Conservation (phyloP, 1,284 basidiomycete genomes). For the Austroboletus novae-zelandiae region DNA sequence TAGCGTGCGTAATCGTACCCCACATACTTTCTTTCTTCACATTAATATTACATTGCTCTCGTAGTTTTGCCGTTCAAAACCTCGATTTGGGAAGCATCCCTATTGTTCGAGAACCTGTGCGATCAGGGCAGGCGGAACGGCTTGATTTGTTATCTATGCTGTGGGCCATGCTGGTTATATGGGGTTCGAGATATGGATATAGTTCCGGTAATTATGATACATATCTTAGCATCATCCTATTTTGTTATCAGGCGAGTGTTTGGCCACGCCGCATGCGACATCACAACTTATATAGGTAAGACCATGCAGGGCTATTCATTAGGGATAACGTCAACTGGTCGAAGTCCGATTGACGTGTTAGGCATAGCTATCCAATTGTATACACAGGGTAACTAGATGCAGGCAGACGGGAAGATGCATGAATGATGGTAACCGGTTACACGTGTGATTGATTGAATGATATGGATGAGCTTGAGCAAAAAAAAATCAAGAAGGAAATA, state of each 20-base stretch:
- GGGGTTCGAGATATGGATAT: neutral
- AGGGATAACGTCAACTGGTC: neutral
- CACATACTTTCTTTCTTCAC: neutral
- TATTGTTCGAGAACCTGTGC: constrained; percentile 35
- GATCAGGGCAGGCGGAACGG: constrained; percentile 20
- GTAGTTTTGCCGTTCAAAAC: constrained; percentile 33
- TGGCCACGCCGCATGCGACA: neutral
- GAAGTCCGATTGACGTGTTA: neutral
- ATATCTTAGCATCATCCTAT: constrained; percentile 19
- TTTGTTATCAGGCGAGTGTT: neutral
- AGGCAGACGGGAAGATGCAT: neutral
- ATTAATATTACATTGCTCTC: constrained; percentile 3
- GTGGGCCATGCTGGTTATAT: neutral
- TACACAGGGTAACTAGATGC: neutral
- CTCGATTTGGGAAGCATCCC: constrained; percentile 34
- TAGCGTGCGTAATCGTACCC: constrained; percentile 19
- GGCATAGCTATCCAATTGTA: neutral
- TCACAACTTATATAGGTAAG: neutral
- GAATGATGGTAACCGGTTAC: neutral
- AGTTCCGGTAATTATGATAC: constrained; percentile 22
- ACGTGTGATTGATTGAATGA: neutral
- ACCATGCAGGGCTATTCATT: neutral
- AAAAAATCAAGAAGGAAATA: neutral
- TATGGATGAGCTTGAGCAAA: neutral
- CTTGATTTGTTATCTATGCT: constrained; percentile 8